phyloP scores from a whole-genome alignment of 2,329 filamentous ascomycete genomes.

The Fusarium veterinarium region DNA sequence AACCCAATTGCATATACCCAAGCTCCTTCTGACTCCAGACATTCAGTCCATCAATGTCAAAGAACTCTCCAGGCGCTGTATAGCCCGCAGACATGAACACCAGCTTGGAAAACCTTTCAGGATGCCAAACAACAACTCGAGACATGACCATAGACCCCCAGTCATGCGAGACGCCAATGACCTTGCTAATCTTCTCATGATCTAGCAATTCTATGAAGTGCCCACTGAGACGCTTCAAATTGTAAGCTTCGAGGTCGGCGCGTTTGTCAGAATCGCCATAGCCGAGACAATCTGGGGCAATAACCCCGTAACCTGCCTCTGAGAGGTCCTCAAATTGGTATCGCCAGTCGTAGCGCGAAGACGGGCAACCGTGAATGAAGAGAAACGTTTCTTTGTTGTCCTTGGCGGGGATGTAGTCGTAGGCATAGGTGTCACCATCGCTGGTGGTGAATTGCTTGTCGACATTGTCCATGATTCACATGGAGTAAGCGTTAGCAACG shows the following conservation, averaged over 20 bases:
- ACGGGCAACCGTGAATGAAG: conserved; percentile 37
- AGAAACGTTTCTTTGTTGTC: conserved; percentile 21
- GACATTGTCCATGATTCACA: neutral
- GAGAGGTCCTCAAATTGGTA: conserved; percentile 25
- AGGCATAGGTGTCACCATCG: conserved; percentile 11
- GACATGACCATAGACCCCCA: conserved; percentile 30
- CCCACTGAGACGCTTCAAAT: conserved; percentile 7
- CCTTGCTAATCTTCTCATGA: conserved; percentile 10
- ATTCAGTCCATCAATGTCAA: conserved; percentile 30
- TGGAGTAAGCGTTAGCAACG: neutral
- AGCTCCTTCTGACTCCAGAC: neutral
- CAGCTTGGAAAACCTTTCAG: conserved; percentile 10
- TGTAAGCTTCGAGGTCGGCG: conserved; percentile 20
- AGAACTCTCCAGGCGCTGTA: conserved; percentile 8
- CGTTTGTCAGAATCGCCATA: conserved; percentile 36
- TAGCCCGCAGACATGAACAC: conserved; percentile 21
- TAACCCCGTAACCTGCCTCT: conserved; percentile 24
- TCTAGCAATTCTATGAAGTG: conserved; percentile 32
- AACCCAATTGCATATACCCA: conserved; percentile 33
- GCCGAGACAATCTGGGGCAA: conserved; percentile 37
- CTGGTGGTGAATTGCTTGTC: neutral
- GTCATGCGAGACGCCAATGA: conserved; percentile 35
- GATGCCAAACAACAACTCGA: conserved; percentile 23
- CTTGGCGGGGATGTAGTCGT: conserved; percentile 12
- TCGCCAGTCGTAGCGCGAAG: conserved; percentile 33